phyloP scores from a whole-genome alignment of 78 protist species.

The Chrysochromulina parva region DNA sequence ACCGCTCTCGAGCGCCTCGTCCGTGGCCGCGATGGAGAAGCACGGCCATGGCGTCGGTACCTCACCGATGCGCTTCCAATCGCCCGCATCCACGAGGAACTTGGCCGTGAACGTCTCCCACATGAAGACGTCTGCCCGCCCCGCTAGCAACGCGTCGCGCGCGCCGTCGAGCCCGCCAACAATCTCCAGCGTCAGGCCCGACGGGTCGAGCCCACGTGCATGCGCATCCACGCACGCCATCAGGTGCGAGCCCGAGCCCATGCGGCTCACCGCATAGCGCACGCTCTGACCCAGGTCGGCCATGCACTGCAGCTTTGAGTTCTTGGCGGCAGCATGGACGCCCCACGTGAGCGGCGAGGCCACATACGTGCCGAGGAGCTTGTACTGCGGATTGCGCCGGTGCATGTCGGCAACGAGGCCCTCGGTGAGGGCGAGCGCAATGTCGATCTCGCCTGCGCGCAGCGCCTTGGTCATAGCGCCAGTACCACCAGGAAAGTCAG shows the following conservation, averaged over 20 bases:
- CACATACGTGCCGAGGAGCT: neutral
- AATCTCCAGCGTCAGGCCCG: neutral
- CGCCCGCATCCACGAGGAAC: neutral
- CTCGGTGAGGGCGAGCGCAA: neutral
- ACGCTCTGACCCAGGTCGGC: neutral
- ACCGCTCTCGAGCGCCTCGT: neutral
- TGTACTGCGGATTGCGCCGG: neutral
- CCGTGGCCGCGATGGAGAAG: neutral
- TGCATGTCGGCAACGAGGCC: slow-evolving; percentile 11
- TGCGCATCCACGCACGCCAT: neutral
- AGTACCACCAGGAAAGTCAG: neutral
- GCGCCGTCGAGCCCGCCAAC: neutral
- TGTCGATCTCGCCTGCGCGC: slow-evolving; percentile 3
- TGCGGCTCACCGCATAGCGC: neutral
- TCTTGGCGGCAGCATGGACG: neutral
- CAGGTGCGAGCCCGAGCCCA: neutral
- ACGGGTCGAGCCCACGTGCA: neutral
- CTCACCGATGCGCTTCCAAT: neutral
- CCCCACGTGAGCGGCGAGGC: slow-evolving; percentile 17
- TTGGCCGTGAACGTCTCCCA: slow-evolving; percentile 19
- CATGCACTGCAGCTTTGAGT: neutral
- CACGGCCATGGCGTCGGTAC: neutral
- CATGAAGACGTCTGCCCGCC: neutral
- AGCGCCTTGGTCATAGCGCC: slow-evolving; percentile 10
- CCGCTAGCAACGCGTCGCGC: neutral